Conservation (phyloP, 306 rosid genomes). For the Rosa multiflora region DNA sequence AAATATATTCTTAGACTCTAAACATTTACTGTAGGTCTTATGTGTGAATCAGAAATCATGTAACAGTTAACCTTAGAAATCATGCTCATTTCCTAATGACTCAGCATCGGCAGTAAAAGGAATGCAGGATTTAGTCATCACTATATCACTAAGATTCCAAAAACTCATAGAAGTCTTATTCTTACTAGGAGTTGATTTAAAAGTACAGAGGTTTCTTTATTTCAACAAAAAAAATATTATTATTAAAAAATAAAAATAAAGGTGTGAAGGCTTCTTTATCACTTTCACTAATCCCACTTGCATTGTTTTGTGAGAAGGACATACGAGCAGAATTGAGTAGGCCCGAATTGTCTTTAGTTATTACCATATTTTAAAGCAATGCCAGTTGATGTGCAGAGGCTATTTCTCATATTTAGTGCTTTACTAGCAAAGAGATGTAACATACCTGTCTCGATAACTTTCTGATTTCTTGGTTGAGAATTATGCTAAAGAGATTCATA, state of each 20-base stretch:
- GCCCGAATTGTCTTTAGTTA: too few relatives aligned
- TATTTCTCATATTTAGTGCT: background rate
- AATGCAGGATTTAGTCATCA: background rate
- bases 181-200: background rate
- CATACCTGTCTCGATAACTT: constrained; percentile 84
- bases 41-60: background rate
- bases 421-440: constrained; percentile 22
- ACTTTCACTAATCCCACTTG: background rate
- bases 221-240: too few relatives aligned
- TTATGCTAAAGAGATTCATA: constrained; percentile 63
- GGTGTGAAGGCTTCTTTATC: background rate
- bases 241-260: too few relatives aligned
- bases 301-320: background rate
- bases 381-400: background rate
- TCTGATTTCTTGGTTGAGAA: constrained; percentile 90
- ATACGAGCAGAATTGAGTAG: background rate
- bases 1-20: background rate
- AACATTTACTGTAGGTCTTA: background rate
- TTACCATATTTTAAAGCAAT: background rate
- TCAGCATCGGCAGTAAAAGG: background rate
- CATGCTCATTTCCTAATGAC: background rate
- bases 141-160: background rate
- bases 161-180: background rate
- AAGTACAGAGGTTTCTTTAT: background rate
- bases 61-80: background rate